Evolutionary conservation across 169 alveolate genomes (phyloP).

Genomic region (Cryptosporidium xiaoi): DNA sequence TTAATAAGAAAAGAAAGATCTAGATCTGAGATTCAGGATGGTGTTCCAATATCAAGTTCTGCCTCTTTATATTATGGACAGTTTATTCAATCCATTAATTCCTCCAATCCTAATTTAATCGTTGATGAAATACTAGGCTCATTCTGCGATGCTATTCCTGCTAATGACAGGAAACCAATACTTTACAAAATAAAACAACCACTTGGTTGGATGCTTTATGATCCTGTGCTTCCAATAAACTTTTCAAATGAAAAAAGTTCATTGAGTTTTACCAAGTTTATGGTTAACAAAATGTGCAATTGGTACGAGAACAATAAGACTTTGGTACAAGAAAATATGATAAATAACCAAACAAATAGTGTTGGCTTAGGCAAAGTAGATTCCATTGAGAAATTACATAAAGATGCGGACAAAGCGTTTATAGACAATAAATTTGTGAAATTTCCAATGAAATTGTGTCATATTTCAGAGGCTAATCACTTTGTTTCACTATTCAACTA

Average conservation of each 20-base stretch:
- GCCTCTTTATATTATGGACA: constrained; percentile 41
- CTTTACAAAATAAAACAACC: constrained; percentile 54
- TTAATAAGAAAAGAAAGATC: constrained; percentile 30
- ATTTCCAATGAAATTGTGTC: constrained; percentile 44
- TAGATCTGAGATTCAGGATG: constrained; percentile 60
- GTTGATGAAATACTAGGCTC: constrained; percentile 39
- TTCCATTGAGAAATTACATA: not conserved
- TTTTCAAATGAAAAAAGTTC: constrained; percentile 1
- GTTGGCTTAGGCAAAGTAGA: not conserved
- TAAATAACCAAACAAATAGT: not conserved
- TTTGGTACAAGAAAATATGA: too few relatives aligned
- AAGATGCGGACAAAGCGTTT: not conserved
- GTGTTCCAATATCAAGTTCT: constrained; percentile 30
- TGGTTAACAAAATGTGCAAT: too few relatives aligned
- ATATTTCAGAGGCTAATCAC: constrained; percentile 1
- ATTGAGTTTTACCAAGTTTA: too few relatives aligned
- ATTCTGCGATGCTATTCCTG: constrained; percentile 49
- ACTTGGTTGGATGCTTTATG: constrained; percentile 68
- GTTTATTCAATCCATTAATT: constrained; percentile 33
- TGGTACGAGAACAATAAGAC: too few relatives aligned
- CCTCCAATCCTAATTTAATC: constrained; percentile 11
- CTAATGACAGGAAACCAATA: constrained; percentile 43
- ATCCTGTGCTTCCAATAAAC: constrained; percentile 38
- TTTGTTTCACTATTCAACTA: constrained; percentile 8
- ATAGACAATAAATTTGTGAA: not conserved